phyloP scores from a whole-genome alignment of 352 stramenopile species.

The Pythium monospermum region DNA sequence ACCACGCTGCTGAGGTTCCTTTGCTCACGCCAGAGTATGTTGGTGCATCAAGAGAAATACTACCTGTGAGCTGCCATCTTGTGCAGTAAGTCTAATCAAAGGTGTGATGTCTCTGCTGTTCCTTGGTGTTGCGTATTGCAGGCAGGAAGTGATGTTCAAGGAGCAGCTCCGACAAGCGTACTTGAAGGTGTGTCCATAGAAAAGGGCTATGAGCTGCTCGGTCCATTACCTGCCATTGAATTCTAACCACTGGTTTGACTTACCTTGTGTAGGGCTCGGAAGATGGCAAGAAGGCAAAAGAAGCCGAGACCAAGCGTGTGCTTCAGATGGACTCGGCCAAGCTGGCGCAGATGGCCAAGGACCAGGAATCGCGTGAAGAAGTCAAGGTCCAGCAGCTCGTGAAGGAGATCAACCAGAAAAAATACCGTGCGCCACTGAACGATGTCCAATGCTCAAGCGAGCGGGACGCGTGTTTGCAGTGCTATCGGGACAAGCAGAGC shows the following conservation, averaged over 20 bases:
- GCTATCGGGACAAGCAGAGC: slow-evolving; percentile 80
- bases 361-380: slow-evolving; percentile 65
- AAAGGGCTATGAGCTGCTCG: too few species aligned
- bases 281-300: slow-evolving; percentile 61
- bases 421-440: slow-evolving; percentile 73
- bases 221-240: too few species aligned
- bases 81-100: too few species aligned
- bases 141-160: slow-evolving; percentile 57
- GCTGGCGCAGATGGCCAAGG: slow-evolving; percentile 60
- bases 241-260: not conserved
- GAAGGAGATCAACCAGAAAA: slow-evolving; percentile 76
- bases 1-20: slow-evolving; percentile 7
- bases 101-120: too few species aligned
- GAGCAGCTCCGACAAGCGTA: slow-evolving; percentile 78
- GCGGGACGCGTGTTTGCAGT: slow-evolving; percentile 77
- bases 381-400: slow-evolving; percentile 69
- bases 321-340: slow-evolving; percentile 23
- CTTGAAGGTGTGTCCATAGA: slow-evolving; percentile 38
- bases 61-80: too few species aligned
- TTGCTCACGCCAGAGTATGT: slow-evolving; percentile 45
- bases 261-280: slow-evolving; percentile 40
- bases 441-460: slow-evolving; percentile 79
- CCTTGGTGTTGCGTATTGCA: slow-evolving; percentile 9
- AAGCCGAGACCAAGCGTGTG: slow-evolving; percentile 39
- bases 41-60: too few species aligned